Evolutionary conservation across 331 rosid species (phyloP).

Genomic region (Erythrophleum ivorense): DNA sequence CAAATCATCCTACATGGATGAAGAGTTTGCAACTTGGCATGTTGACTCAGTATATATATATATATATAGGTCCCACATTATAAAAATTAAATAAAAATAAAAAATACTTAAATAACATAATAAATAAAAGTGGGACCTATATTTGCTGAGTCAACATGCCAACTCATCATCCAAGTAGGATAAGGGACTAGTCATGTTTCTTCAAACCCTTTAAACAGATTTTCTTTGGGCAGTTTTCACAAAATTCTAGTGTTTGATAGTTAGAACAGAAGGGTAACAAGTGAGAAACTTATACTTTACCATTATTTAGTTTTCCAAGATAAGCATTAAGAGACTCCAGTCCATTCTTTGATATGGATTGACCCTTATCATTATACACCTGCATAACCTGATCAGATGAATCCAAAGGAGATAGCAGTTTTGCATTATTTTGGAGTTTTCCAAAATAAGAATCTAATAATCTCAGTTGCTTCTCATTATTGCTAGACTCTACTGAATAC

Average conservation of each 20-base stretch:
- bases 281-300: constrained; percentile 43
- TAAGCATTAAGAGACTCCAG: constrained; percentile 68
- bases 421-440: constrained; percentile 56
- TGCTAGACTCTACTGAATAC: constrained; percentile 48
- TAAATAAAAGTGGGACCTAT: neutral
- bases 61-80: neutral
- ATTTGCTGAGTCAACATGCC: too few relatives aligned
- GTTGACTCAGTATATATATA: neutral
- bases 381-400: constrained; percentile 42
- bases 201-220: neutral
- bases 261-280: constrained; percentile 8
- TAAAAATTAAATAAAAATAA: neutral
- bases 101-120: neutral
- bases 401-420: constrained; percentile 28
- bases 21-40: neutral
- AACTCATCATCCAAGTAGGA: neutral
- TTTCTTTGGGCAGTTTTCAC: neutral
- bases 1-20: neutral
- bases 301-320: constrained; percentile 67
- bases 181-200: neutral
- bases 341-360: constrained; percentile 49
- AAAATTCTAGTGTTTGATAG: neutral
- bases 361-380: constrained; percentile 34
- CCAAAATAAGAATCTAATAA: constrained; percentile 70
- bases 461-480: constrained; percentile 59